Evolutionary conservation across 352 stramenopile genomes (phyloP), one percentile per base, ranked within the genome.

Genomic region (Pythium phragmiticola): DNA sequence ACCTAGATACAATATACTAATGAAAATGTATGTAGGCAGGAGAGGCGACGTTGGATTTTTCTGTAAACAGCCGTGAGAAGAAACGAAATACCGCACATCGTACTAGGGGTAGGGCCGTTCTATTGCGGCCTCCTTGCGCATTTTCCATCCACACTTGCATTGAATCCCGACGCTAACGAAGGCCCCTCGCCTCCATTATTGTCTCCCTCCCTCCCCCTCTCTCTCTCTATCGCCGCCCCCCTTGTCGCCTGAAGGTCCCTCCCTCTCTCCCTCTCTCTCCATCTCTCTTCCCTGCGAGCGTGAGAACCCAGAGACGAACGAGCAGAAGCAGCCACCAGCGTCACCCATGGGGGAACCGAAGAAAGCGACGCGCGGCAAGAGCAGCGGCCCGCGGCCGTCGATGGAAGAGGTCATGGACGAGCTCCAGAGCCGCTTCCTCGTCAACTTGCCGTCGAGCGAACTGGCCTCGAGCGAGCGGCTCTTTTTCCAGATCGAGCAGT

Each of bases 401-500:
- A 80, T 94, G 74, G 74, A 87, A n/a, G 92, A 98, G 63, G 89
- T 96, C 39, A 89, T 98, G 76, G 95, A 98, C 81, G 95, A 98
- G 70, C 83, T 98, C 45, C 93, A 98, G 76, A 98, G 89, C 45
- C 87, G 93, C 37, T 98, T 98, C 75, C 79, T 98, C 36, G 79
- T 98, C 59, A 98, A 98, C 72, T 75, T 98, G 53, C 95, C 95
- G 2, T 69, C 73, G 37, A 91, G 82, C 39, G 94, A 98, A 75
- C 74, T 98, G 47, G 72, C 74, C 13, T 97, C 88, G 17, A 90
- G 83, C 61, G 89, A 97, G 74, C 90, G 94, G n/a, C 93, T 98
- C 23, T 98, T 98, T 76, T 98, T 98, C 77, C 95, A 98, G 78
- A 92, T 98, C 60, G 95, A 98, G 76, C 95, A 98, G 77, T 97